phyloP scores from a whole-genome alignment of 2,329 filamentous ascomycete genomes.

The Zarea fungicola region DNA sequence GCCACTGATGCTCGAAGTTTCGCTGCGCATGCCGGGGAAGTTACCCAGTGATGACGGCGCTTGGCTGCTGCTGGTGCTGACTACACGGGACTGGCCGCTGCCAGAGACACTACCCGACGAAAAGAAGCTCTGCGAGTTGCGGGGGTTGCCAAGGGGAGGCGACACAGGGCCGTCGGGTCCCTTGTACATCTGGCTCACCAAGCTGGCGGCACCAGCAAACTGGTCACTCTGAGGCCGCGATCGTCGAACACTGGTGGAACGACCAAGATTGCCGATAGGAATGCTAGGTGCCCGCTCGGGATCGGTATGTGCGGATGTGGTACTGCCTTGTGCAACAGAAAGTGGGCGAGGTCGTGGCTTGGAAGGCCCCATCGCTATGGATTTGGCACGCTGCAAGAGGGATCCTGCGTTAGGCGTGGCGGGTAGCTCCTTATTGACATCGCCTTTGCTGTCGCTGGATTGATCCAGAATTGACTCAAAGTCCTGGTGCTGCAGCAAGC shows the following conservation, averaged over 20 bases:
- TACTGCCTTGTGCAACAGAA: conserved; percentile 45
- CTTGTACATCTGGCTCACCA: conserved; percentile 88
- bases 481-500: conserved; percentile 86
- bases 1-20: conserved; percentile 60
- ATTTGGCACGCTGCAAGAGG: conserved; percentile 57
- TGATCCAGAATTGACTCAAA: conserved; percentile 92
- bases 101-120: conserved; percentile 41
- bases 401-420: conserved; percentile 53
- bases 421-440: conserved; percentile 80
- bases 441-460: conserved; percentile 51
- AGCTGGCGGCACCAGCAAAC: conserved; percentile 54
- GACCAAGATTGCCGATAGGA: conserved; percentile 57
- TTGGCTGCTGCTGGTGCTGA: conserved; percentile 43
- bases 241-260: conserved; percentile 49
- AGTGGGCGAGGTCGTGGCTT: conserved; percentile 50
- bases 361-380: conserved; percentile 46
- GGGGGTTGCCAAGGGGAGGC: conserved; percentile 51
- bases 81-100: conserved; percentile 46
- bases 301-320: conserved; percentile 49
- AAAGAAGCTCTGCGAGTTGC: conserved; percentile 62
- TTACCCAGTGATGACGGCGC: conserved; percentile 47
- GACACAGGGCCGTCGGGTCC: conserved; percentile 62
- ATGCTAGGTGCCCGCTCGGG: conserved; percentile 72
- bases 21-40: conserved; percentile 67
- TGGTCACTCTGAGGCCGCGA: conserved; percentile 59